Evolutionary conservation across 2,329 filamentous ascomycete genomes (phyloP).

Genomic region (Pestalotiopsis sp.): DNA sequence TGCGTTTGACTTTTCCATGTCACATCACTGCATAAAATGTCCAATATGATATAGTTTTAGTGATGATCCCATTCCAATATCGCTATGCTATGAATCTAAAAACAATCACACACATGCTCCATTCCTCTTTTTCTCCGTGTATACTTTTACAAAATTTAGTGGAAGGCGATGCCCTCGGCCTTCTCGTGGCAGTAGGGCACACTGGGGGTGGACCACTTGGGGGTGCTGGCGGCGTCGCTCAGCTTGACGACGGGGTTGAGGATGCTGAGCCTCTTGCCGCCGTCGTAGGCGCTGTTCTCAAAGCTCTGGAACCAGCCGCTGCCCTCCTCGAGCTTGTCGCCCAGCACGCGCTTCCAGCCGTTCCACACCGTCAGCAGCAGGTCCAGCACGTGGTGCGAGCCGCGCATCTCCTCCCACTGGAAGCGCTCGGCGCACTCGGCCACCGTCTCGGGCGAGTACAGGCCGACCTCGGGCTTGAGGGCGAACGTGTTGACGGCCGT

Average conservation of each 20-base stretch:
- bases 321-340: conserved; percentile 22
- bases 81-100: background rate
- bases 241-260: conserved; percentile 28
- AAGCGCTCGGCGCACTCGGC: conserved; percentile 26
- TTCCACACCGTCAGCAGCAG: conserved; percentile 25
- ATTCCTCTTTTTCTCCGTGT: background rate
- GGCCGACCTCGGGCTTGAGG: conserved; percentile 31
- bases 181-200: conserved; percentile 24
- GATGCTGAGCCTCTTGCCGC: conserved; percentile 23
- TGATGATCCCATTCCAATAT: background rate
- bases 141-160: background rate
- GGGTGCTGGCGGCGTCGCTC: conserved; percentile 21
- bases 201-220: conserved; percentile 24
- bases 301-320: conserved; percentile 28
- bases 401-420: conserved; percentile 29
- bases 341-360: conserved; percentile 26
- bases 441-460: conserved; percentile 31
- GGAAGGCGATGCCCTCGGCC: conserved; percentile 14
- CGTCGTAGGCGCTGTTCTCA: conserved; percentile 25
- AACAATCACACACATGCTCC: background rate
- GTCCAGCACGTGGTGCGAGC: conserved; percentile 28
- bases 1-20: background rate
- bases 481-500: conserved; percentile 30
- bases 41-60: background rate
- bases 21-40: background rate